Evolutionary conservation across 768 basidiomycete species (phyloP).

Genomic region (Crepidotus variabilis): DNA sequence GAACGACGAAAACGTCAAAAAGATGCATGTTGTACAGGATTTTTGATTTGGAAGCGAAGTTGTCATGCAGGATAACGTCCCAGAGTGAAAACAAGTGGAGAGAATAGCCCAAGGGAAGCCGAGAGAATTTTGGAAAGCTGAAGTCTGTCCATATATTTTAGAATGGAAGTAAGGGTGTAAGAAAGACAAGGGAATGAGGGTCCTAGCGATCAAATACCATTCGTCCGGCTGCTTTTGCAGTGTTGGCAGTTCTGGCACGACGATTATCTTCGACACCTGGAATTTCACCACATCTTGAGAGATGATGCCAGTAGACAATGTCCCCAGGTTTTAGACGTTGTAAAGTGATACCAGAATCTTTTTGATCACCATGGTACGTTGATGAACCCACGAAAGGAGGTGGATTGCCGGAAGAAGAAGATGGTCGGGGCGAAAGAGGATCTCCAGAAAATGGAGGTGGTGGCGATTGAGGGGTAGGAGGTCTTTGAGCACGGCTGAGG

Average conservation of each 20-base stretch:
- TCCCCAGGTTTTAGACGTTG: conserved; percentile 52
- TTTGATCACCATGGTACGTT: conserved; percentile 26
- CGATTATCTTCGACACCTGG: conserved; percentile 62
- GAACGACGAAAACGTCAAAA: background rate
- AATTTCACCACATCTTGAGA: conserved; percentile 67
- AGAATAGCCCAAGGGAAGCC: background rate
- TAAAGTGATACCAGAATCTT: conserved; percentile 33
- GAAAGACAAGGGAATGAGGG: background rate
- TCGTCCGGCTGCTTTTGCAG: background rate
- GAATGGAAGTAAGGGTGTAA: background rate
- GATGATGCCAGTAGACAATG: conserved; percentile 73
- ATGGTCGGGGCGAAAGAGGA: background rate
- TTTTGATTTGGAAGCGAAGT: background rate
- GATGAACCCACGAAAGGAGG: background rate
- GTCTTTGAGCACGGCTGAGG: background rate
- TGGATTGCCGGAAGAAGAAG: conserved; percentile 7
- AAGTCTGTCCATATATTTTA: background rate
- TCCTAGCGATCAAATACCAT: background rate
- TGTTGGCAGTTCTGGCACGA: conserved; percentile 38
- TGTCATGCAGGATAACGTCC: background rate
- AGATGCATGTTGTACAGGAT: background rate
- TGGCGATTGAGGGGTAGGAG: background rate
- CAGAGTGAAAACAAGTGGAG: background rate
- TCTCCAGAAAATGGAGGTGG: background rate
- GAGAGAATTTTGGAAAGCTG: background rate